These are phyloP conservation scores for Letharia columbiana DNA, from an alignment of 495 filamentous ascomycete species.

Conservation along the genomic window DNA sequence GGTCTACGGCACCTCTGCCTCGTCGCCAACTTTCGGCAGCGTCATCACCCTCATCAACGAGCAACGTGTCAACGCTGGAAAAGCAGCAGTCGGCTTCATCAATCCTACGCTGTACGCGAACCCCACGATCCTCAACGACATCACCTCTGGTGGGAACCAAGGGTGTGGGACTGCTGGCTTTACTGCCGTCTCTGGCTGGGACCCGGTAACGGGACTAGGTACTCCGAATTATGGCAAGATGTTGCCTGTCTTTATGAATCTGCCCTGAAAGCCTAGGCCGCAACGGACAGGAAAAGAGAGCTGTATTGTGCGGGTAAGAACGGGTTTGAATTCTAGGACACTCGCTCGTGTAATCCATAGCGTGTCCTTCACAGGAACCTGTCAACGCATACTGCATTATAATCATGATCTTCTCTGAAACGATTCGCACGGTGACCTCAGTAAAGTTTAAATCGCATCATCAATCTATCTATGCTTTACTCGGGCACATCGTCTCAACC, in stretches of 20 bases:
- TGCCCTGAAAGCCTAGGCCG: background rate
- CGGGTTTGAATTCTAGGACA: no score
- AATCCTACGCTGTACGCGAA: constrained; percentile 55
- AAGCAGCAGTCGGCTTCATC: constrained; percentile 51
- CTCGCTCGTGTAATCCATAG: no score
- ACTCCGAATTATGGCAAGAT: constrained; percentile 32
- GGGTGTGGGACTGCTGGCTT: constrained; percentile 38
- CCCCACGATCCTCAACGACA: constrained; percentile 52
- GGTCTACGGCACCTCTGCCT: constrained; percentile 49
- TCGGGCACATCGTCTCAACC: no score
- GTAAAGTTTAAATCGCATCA: no score
- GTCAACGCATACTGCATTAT: no score
- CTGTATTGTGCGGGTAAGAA: background rate
- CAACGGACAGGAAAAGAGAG: background rate
- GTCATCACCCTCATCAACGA: constrained; percentile 57
- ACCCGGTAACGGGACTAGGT: constrained; percentile 28
- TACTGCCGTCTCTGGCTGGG: background rate
- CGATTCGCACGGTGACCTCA: no score
- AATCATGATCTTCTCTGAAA: no score
- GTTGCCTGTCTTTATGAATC: constrained; percentile 8
- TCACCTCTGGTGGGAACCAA: constrained; percentile 50
- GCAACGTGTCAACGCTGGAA: constrained; percentile 46
- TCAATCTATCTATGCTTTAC: no score
- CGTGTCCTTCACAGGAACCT: no score
- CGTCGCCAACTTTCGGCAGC: constrained; percentile 48